Percentiles rank a stretch among this genome's conserved stretches.
phyloP scores from a whole-genome alignment of 805 yeast genomes.

The Brettanomyces nanus region DNA sequence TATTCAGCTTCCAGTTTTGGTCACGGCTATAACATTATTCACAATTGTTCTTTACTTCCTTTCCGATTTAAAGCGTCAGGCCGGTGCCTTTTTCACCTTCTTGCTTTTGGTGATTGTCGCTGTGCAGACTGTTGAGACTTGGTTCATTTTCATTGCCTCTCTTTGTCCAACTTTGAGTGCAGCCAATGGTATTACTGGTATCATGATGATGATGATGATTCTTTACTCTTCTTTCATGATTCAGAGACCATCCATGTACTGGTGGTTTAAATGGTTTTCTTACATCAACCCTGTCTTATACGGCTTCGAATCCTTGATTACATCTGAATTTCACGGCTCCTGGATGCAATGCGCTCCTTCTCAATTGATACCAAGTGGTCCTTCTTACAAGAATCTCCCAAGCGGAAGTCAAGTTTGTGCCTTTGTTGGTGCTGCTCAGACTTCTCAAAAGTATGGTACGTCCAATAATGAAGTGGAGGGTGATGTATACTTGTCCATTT shows the following conservation, averaged over 20 bases:
- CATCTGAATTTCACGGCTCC: slow-evolving; percentile 49
- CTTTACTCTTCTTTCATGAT: slow-evolving; percentile 61
- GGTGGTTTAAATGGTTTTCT: slow-evolving; percentile 54
- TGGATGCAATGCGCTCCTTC: slow-evolving; percentile 38
- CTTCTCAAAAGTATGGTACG: slow-evolving; percentile 17
- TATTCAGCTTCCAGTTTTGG: slow-evolving; percentile 50
- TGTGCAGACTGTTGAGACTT: slow-evolving; percentile 37
- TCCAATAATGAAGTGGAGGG: slow-evolving; percentile 38
- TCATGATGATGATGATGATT: slow-evolving; percentile 40
- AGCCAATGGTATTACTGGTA: slow-evolving; percentile 57
- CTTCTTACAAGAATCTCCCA: slow-evolving; percentile 38
- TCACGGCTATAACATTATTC: slow-evolving; percentile 39
- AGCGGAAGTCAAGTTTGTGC: slow-evolving; percentile 39
- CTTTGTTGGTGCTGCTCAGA: slow-evolving; percentile 37
- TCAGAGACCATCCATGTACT: slow-evolving; percentile 49
- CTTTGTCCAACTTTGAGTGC: slow-evolving; percentile 37
- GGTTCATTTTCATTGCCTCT: slow-evolving; percentile 49
- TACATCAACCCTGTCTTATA: slow-evolving; percentile 41
- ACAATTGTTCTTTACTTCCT: slow-evolving; percentile 42
- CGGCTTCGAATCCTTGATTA: slow-evolving; percentile 45
- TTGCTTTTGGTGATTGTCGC: slow-evolving; percentile 28
- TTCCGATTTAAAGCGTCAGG: slow-evolving; percentile 40
- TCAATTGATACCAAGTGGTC: slow-evolving; percentile 45
- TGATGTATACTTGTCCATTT: slow-evolving; percentile 34
- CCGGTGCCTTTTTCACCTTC: slow-evolving; percentile 49